Percentiles rank a stretch among this genome's conserved stretches.
These are phyloP conservation scores for Annulohypoxylon maeteangense DNA, from an alignment of 495 filamentous ascomycete genomes.

Conservation along the genomic window DNA sequence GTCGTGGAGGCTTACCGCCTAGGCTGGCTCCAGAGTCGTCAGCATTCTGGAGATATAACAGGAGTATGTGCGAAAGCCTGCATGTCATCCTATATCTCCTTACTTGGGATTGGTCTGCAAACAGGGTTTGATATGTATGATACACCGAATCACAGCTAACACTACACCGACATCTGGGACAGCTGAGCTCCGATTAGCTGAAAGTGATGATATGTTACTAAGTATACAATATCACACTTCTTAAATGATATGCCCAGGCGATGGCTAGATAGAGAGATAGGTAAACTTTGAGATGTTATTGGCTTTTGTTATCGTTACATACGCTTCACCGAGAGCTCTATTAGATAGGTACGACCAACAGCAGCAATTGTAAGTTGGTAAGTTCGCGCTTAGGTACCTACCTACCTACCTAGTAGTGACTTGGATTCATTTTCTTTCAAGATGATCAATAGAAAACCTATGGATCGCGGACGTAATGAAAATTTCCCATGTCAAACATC, in stretches of 20 bases:
- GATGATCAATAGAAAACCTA: neutral
- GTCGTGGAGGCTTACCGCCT: neutral
- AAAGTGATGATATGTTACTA: neutral
- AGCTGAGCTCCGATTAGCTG: neutral
- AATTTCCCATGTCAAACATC: neutral
- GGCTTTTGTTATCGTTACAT: neutral
- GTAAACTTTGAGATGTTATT: neutral
- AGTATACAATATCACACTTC: neutral
- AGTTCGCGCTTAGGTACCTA: no score
- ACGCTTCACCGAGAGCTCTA: slow-evolving; percentile 1
- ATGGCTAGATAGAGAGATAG: neutral
- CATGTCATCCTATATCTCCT: neutral
- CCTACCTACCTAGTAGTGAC: no score
- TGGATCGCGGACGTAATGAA: neutral
- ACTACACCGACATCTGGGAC: neutral
- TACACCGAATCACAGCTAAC: neutral
- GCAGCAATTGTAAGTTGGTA: neutral
- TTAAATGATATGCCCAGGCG: neutral
- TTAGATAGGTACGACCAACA: neutral
- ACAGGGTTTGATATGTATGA: neutral
- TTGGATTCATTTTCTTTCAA: no score
- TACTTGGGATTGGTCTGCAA: neutral
- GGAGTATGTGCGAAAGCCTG: neutral
- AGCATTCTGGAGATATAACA: neutral
- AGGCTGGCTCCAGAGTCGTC: neutral